Evolutionary conservation across 768 basidiomycete species (phyloP), one percentile per base, ranked within the genome.

Genomic region (Psilocybe azurescens): DNA sequence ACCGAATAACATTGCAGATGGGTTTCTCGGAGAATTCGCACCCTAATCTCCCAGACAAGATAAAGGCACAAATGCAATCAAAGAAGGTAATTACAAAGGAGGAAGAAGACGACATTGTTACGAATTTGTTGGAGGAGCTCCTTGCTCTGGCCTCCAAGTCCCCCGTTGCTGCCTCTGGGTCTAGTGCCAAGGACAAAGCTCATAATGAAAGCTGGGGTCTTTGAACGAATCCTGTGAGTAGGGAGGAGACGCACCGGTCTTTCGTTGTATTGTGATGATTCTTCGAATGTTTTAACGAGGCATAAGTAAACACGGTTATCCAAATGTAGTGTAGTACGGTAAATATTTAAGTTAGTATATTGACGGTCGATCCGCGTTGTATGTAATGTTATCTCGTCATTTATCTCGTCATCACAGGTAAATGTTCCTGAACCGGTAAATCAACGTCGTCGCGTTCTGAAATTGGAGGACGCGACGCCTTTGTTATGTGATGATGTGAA

Each of bases 101-200:
- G 9, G 73, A 72, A 1, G 89, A 90, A 70, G 88, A 89, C 65
- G 83, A 88, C 58, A 83, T 90, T 56, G 85, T 89, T 33, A 89
- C 87, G 11, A 84, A 78, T 5, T 65, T 90, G 65, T 72, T 89
- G 50, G 83, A 90, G 65, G 85, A 85, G 47, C 75, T 90, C 53
- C 73, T 89, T 49, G 77, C 84, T 3, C 73, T 73, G 61, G 72
- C 78, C 14, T 75, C 78, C 18, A 78, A 75, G 61, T 71, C 74
- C 8, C 44, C 65, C 28, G 72, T 73, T 39, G 78, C 76, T 39
- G 78, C 76, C 13, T 76, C 79, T 36, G 78, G 74, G 2, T 79
- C 77, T 49, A 69, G 74, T 39, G 65, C 74, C 51, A 69, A 70
- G 60, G 68, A 77, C 33, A 67, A 71, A 78, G 79, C 16, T 86